phyloP scores from a whole-genome alignment of 139 green algal species.

The Ettlia oleoabundans region DNA sequence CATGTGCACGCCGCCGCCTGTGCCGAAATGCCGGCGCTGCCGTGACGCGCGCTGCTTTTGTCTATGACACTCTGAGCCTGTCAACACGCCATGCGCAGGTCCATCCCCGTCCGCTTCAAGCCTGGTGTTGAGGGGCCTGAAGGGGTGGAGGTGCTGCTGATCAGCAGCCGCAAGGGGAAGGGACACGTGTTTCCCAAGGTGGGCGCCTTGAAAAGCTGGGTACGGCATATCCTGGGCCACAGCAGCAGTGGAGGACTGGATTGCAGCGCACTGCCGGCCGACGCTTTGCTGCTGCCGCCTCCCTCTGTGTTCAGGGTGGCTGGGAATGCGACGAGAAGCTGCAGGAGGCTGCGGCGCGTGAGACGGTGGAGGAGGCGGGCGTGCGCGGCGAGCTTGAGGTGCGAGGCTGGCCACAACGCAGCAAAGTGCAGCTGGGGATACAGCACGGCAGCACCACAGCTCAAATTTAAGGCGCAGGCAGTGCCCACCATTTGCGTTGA shows the following conservation, averaged over 20 bases:
- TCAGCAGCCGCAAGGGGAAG: conserved; percentile 77
- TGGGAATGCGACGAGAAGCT: conserved; percentile 94
- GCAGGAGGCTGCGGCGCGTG: conserved; percentile 78
- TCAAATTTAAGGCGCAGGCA: too few species aligned
- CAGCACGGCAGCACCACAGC: too few species aligned
- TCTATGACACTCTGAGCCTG: neutral
- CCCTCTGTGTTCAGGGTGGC: conserved; percentile 68
- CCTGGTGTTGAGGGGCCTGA: conserved; percentile 14
- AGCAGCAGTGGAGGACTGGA: too few species aligned
- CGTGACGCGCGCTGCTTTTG: neutral
- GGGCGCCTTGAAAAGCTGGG: too few species aligned
- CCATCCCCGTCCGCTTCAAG: conserved; percentile 78
- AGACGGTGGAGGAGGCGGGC: conserved; percentile 94
- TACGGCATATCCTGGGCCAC: too few species aligned
- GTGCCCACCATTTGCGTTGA: too few species aligned
- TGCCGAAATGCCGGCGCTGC: neutral
- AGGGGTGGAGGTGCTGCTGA: conserved; percentile 73
- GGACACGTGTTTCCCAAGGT: conserved; percentile 85
- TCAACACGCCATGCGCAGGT: conserved; percentile 66
- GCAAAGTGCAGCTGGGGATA: too few species aligned
- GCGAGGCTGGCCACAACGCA: too few species aligned
- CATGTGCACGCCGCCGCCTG: neutral
- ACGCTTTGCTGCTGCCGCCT: neutral
- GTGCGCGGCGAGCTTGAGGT: conserved; percentile 84
- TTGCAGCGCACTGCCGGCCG: too few species aligned